Base-by-base conservation (phyloP, 768 basidiomycete genomes). In the Lyophyllum semitale region DNA sequence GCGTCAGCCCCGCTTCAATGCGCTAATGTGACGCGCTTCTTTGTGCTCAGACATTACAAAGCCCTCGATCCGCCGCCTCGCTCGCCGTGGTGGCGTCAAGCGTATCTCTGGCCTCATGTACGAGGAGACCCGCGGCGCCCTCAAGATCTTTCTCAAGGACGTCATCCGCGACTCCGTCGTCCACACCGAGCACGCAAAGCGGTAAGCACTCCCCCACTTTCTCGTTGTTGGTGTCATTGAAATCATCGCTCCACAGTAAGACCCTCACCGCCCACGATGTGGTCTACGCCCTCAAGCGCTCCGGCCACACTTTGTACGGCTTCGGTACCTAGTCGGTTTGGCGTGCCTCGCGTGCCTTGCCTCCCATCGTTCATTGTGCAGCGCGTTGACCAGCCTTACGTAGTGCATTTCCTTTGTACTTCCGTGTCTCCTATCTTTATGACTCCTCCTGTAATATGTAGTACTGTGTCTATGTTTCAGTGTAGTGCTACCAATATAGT, bases 121-220 rank as follows among this genome's bases (percentile, higher is more conserved):
- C 69, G 92, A 94, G 71, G 92, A 94, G 80, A 93, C 92, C 25
- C 90, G 92, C 70, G 90, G 91, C 75, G 92, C 93, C 12, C 79
- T 94, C 59, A 94, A 93, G 78, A 90, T 92, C 65, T 93, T 91
- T 81, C 80, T 91, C 32, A 88, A 91, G 75, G 89, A 88, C 58
- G 85, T 93, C 65, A 93, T 94, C 66, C 87, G 91, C 63, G 92
- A 94, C 76, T 92, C 91, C 1, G 92, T 94, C 62, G 94, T 93
- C 49, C 94, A 95, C 79, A 94, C 93, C 35, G 92, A 94, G 72
- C 92, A 93, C 78, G 91, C 92, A 54, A 93, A 93, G 75, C 82
- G 88, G 64, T 63, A 33, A 53, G 59, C 32, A 15, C 13, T 8
- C 12, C 23, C 29, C 29, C 33, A 13, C 23, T 17, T 35, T 25